phyloP scores from a whole-genome alignment of 23 red algal genomes.

The Gracilaria vermiculophylla region DNA sequence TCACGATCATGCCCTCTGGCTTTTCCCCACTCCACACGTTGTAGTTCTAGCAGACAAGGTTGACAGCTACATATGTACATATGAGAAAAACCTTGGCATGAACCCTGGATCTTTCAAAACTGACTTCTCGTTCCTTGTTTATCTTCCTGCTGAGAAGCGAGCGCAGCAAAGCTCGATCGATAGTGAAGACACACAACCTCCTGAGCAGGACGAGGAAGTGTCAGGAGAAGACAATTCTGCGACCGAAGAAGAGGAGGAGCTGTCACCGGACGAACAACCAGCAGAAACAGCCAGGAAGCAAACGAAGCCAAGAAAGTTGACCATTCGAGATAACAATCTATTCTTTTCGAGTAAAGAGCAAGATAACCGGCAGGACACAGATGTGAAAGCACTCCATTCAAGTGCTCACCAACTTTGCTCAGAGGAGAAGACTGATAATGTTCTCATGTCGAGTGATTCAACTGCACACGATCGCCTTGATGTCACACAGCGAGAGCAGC shows the following conservation, averaged over 20 bases:
- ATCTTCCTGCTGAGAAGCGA: slow-evolving; percentile 58
- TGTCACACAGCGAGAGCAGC: too few species aligned
- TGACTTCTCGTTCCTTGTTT: slow-evolving; percentile 71
- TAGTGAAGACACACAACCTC: slow-evolving; percentile 18
- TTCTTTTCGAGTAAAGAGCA: neutral
- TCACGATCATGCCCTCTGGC: slow-evolving; percentile 72
- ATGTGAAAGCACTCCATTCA: neutral
- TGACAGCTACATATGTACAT: slow-evolving; percentile 61
- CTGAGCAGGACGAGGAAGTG: neutral
- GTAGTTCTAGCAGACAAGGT: slow-evolving; percentile 73
- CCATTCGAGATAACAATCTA: neutral
- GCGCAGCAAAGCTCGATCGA: slow-evolving; percentile 50
- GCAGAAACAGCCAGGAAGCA: neutral
- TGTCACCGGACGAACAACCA: neutral
- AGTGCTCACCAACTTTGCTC: neutral
- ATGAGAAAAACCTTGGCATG: slow-evolving; percentile 45
- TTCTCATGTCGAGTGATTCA: neutral
- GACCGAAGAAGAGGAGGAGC: neutral
- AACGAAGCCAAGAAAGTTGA: too few species aligned
- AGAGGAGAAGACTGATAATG: neutral
- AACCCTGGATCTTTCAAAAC: slow-evolving; percentile 73
- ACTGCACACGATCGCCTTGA: neutral
- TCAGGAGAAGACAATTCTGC: neutral
- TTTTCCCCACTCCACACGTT: slow-evolving; percentile 69
- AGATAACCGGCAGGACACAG: neutral